phyloP scores from a whole-genome alignment of 345 rosid genomes.

The Moricandia arvensis region DNA sequence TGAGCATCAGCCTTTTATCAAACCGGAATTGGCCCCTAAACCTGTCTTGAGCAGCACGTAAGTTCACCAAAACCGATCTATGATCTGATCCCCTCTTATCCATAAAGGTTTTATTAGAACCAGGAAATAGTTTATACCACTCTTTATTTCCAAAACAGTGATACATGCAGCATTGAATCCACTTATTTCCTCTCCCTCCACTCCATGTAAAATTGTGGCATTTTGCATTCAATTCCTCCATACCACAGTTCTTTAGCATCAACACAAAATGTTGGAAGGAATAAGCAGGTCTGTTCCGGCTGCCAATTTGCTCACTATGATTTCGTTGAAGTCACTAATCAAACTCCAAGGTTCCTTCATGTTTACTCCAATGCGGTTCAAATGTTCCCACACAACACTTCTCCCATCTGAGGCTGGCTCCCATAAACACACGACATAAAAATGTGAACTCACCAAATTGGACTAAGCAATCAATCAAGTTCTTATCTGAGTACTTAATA shows the following conservation, averaged over 20 bases:
- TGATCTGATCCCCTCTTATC: too few relatives aligned
- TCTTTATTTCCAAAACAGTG: too few relatives aligned
- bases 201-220: neutral
- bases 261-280: neutral
- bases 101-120: too few relatives aligned
- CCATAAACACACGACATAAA: neutral
- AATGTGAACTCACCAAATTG: too few relatives aligned
- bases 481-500: too few relatives aligned
- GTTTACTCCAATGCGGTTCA: neutral
- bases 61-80: too few relatives aligned
- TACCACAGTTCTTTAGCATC: neutral
- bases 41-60: too few relatives aligned
- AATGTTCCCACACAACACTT: neutral
- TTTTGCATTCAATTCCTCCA: neutral
- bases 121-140: too few relatives aligned
- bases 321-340: neutral
- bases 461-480: too few relatives aligned
- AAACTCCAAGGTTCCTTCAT: neutral
- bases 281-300: neutral
- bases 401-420: neutral
- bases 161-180: neutral
- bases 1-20: too few relatives aligned
- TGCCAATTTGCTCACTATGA: neutral
- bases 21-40: too few relatives aligned
- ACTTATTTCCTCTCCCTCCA: neutral